Percentiles rank a stretch among this genome's conserved stretches.
Conservation (phyloP, 2,329 filamentous ascomycete genomes). For the Orbilia blumenaviensis region DNA sequence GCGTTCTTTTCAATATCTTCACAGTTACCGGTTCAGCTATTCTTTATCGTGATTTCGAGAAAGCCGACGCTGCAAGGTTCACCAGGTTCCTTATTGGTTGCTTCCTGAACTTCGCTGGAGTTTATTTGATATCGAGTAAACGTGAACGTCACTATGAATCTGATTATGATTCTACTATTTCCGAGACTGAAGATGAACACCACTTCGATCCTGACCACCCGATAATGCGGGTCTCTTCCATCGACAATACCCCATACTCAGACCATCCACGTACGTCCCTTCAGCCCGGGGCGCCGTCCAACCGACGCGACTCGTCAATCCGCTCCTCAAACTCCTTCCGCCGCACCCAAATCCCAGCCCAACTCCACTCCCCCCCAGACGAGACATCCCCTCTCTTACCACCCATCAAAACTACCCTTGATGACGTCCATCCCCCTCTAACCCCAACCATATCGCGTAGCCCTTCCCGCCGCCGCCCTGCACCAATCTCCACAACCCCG, state of each 20-base stretch:
- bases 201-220: constrained; percentile 31
- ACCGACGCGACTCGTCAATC: constrained; percentile 13
- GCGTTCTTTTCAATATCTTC: constrained; percentile 89
- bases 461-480: constrained; percentile 36
- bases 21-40: constrained; percentile 95
- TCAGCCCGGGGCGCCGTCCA: constrained; percentile 14
- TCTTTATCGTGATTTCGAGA: constrained; percentile 93
- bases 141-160: constrained; percentile 70
- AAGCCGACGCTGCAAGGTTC: constrained; percentile 76
- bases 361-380: constrained; percentile 14
- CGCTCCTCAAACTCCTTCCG: constrained; percentile 10
- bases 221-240: constrained; percentile 32
- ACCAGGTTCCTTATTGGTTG: constrained; percentile 90
- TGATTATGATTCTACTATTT: constrained; percentile 64
- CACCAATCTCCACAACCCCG: constrained; percentile 27
- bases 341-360: constrained; percentile 9
- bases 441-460: constrained; percentile 39
- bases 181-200: constrained; percentile 47
- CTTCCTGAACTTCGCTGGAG: constrained; percentile 89
- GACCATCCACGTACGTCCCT: constrained; percentile 31
- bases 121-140: constrained; percentile 95
- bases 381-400: constrained; percentile 46
- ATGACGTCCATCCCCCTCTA: constrained; percentile 24
- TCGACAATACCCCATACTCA: constrained; percentile 22
- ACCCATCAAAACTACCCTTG: constrained; percentile 38